Conservation (phyloP, 352 stramenopile species). For the Blastocystis sp. region DNA sequence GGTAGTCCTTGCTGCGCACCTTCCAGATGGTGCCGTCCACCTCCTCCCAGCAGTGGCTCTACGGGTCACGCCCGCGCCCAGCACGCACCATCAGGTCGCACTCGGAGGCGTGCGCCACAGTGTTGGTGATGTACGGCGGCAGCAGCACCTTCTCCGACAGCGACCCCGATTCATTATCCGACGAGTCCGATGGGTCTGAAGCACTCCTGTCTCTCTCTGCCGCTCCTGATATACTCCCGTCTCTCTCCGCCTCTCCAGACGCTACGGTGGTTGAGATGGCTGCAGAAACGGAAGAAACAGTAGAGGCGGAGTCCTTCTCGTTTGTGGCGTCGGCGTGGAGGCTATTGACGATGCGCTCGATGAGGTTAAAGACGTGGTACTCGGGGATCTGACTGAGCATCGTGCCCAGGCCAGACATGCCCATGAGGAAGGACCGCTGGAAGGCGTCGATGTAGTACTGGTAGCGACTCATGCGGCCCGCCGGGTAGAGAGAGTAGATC, state of each 20-base stretch:
- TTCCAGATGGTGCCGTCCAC: slow-evolving; percentile 55
- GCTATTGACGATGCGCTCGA: slow-evolving; percentile 22
- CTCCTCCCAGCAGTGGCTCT: slow-evolving; percentile 59
- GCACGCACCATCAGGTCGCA: not conserved
- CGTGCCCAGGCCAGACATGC: not conserved
- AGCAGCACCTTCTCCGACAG: not conserved
- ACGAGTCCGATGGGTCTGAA: not conserved
- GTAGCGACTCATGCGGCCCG: not conserved
- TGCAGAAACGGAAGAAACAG: no score
- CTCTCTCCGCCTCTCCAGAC: no score
- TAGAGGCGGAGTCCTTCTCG: not conserved
- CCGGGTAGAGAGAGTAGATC: slow-evolving; percentile 1
- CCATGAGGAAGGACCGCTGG: not conserved
- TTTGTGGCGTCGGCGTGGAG: no score
- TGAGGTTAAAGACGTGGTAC: slow-evolving; percentile 5
- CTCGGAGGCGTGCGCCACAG: not conserved
- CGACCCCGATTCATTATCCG: not conserved
- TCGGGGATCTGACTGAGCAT: slow-evolving; percentile 39
- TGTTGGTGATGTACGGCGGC: slow-evolving; percentile 17
- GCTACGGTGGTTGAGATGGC: no score
- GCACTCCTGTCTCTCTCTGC: not conserved
- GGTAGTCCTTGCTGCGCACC: slow-evolving; percentile 37
- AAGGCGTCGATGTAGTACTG: not conserved
- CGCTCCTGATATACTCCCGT: no score
- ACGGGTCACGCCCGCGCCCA: not conserved